phyloP scores from a whole-genome alignment of 306 rosid genomes.

The Prosopis cineraria region DNA sequence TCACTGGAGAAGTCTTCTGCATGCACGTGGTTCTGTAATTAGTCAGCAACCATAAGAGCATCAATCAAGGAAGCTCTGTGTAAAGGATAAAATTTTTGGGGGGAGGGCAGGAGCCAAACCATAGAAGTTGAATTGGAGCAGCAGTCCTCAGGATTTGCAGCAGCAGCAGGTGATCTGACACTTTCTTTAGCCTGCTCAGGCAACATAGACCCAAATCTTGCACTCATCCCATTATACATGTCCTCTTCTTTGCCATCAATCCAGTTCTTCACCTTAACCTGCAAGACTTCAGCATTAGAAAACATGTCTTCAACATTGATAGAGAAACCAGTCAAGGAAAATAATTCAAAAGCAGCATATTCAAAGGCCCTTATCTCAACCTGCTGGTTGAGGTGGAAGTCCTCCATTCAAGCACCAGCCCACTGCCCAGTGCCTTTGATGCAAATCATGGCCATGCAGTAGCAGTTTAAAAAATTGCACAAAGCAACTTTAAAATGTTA shows the following conservation, averaged over 20 bases:
- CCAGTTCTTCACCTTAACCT: conserved; percentile 79
- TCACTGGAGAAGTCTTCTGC: not conserved
- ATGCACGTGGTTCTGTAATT: not conserved
- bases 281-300: too few species aligned
- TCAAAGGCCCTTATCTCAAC: not conserved
- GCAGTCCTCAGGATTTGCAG: conserved; percentile 60
- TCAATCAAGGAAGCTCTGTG: not conserved
- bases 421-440: too few species aligned
- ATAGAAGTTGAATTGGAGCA: conserved; percentile 64
- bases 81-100: not conserved
- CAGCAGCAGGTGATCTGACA: conserved; percentile 48
- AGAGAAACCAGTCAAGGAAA: not conserved
- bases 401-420: not conserved
- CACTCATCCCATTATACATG: conserved; percentile 55
- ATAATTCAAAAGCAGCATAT: not conserved
- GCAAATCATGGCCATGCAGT: too few species aligned
- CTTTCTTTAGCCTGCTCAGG: conserved; percentile 47
- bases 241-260: conserved; percentile 52
- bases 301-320: not conserved
- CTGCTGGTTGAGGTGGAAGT: not conserved
- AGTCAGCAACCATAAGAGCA: not conserved
- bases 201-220: conserved; percentile 68
- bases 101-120: conserved; percentile 53
- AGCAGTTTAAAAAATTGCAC: too few species aligned
- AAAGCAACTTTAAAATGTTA: too few species aligned